Conservation (phyloP, 257 asterid species). For the Datura wrightii region DNA sequence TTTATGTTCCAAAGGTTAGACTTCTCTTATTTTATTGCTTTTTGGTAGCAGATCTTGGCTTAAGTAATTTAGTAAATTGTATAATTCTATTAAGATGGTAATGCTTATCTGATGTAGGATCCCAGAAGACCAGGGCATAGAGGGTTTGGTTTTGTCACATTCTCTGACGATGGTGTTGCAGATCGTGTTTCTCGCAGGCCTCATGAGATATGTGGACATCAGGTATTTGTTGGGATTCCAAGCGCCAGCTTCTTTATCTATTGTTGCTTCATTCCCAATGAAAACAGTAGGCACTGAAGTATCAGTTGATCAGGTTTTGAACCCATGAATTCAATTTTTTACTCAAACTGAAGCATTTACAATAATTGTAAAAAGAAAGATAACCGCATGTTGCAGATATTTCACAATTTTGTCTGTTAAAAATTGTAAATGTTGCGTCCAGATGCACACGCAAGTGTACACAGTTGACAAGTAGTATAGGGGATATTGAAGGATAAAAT, state of each 20-base stretch:
- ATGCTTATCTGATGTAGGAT: conserved; percentile 60
- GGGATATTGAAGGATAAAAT: no score
- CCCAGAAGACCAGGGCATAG: conserved; percentile 98
- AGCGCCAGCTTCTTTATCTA: background rate
- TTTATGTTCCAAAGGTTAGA: conserved; percentile 91
- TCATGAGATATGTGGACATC: conserved; percentile 98
- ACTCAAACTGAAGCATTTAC: no score
- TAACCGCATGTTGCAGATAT: no score
- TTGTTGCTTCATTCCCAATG: background rate
- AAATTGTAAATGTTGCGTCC: no score
- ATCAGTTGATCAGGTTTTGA: background rate
- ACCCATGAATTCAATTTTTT: no score
- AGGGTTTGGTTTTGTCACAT: conserved; percentile 98
- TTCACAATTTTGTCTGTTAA: no score
- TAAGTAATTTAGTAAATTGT: background rate
- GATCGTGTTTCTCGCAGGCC: conserved; percentile 96
- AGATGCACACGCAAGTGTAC: no score
- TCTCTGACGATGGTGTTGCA: conserved; percentile 97
- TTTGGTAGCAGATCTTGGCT: background rate
- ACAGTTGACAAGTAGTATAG: no score
- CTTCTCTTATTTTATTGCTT: conserved; percentile 24
- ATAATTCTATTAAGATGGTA: background rate
- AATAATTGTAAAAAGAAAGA: no score
- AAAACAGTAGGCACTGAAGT: background rate
- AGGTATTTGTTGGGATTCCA: conserved; percentile 51